phyloP scores from a whole-genome alignment of 1,284 basidiomycete species.

The Trichosporon asahii region DNA sequence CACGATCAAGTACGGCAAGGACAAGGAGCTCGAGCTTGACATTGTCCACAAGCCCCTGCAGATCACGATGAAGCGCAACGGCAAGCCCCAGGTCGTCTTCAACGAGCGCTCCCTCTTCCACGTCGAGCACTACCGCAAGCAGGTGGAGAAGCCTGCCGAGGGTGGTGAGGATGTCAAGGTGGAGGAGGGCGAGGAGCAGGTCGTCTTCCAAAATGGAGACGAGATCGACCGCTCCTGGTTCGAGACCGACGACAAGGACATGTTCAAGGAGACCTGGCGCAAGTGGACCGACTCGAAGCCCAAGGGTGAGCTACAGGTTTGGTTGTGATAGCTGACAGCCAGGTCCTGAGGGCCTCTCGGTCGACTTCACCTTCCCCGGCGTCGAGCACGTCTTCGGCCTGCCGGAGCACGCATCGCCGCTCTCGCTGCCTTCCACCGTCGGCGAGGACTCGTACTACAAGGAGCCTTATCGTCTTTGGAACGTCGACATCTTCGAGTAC shows the following conservation, averaged over 20 bases:
- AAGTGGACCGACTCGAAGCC: constrained; percentile 90
- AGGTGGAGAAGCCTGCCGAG: constrained; percentile 53
- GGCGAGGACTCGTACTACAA: constrained; percentile 61
- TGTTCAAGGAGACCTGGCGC: constrained; percentile 85
- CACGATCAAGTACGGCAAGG: constrained; percentile 38
- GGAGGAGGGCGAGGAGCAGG: constrained; percentile 55
- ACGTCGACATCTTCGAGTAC: constrained; percentile 97
- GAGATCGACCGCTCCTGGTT: constrained; percentile 71
- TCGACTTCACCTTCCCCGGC: constrained; percentile 91
- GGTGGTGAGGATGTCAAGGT: constrained; percentile 38
- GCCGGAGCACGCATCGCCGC: constrained; percentile 89
- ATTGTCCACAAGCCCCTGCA: constrained; percentile 71
- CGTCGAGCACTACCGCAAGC: constrained; percentile 93
- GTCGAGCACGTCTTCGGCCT: constrained; percentile 90
- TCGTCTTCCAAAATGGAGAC: constrained; percentile 56
- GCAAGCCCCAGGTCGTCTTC: constrained; percentile 77
- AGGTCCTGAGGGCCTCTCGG: constrained; percentile 89
- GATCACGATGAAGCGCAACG: constrained; percentile 67
- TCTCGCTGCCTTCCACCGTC: constrained; percentile 77
- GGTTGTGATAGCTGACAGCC: not conserved
- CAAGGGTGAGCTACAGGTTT: constrained; percentile 63
- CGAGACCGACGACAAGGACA: constrained; percentile 73
- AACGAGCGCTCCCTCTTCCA: constrained; percentile 89
- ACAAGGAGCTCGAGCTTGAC: constrained; percentile 53
- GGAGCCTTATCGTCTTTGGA: constrained; percentile 94